Base-by-base conservation (phyloP, 176 grass and related monocot genomes). In the Musa schizocarpa region DNA sequence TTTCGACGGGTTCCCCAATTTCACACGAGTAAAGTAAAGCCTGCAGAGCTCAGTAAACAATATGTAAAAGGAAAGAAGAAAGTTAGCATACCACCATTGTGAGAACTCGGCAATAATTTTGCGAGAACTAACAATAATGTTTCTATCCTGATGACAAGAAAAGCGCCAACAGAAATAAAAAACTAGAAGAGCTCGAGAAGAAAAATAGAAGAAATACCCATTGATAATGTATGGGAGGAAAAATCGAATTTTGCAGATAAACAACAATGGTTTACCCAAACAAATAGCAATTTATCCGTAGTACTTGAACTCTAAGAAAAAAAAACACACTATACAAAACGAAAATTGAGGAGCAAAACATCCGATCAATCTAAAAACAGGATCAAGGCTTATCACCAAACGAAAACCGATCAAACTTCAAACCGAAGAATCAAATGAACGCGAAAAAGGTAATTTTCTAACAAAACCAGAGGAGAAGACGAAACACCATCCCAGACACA, bases 11-110 rank as follows among this genome's bases (percentile, higher is more conserved):
- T 86, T 99, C 61, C 95, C 95, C 74, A 99, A 80, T 87, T 86
- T 89, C 73, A 99, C 95, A 65, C 82, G 95, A 54, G 95, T 99
- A 78, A 82, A 99, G 53, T 99, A 99, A 17, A 99, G 88, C 80
- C 95, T 99, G 66, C 65, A 84, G 85, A 43, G 34, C 34, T 43
- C 34, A 6, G 34, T 43, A 43, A 43, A 43, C 34, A 43, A 43
- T 6, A 43, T 0, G 34, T 3, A 43, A 43, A 43, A 6, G 34
- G 34, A 6, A 43, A 43, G 34, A 43, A 43, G 34, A 43, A 43
- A 43, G 34, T 43, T 43, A 43, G 34, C 34, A 43, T 43, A 43
- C 34, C 34, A 43, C 34, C 34, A 43, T 6, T 6, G 4, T 43
- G 34, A 43, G 34, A 43, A 43, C 4, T 43, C 34, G 0, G 34